Evolutionary conservation across 176 grass and related monocot species (phyloP), one percentile per base, ranked within the genome.

Genomic region (Phoenix roebelenii): DNA sequence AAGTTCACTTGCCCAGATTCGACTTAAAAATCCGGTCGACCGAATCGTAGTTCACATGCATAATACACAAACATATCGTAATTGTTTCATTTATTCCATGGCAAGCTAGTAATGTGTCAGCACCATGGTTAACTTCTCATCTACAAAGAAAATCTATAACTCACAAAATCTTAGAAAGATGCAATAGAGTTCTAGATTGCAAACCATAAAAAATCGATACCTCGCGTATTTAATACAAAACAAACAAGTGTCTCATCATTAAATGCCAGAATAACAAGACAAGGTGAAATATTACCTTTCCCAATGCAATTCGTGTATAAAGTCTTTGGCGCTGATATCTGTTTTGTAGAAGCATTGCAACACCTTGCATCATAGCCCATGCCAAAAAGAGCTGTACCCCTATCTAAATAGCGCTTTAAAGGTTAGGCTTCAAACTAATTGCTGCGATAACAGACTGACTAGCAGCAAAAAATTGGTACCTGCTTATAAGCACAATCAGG

Each of bases 321-420:
- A 98, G 79, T 83, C 93, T 92, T 86, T 92, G 93, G 15, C 87
- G 87, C 56, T 98, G 93, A 71, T 98, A 98, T 70, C 93, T 85
- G 50, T 98, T 98, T 61, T 98, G 93, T 59, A 98, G 79, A 81
- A 91, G 93, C 93, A 98, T 98, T 57, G 93, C 75, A 73, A 98
- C 76, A 69, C 93, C 93, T 80, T 98, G 93, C 93, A 98, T 92
- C 64, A 92, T 90, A 49, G 93, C 93, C 93, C 93, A 98, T 4
- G 78, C 70, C 25, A 98, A 64, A 75, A 98, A 98, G 59, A 98
- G 82, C 62, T 85, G 93, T 54, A 98, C 93, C 35, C 93, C 93
- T 52, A 51, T 88, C 87, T 97, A 72, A 51, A 79, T 44, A 44
- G 35, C 0, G 3, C 35, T 44, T 44, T 3, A 14, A 44, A 44